Evolutionary conservation across 495 filamentous ascomycete species (phyloP).

Genomic region (Cercophora newfieldiana): DNA sequence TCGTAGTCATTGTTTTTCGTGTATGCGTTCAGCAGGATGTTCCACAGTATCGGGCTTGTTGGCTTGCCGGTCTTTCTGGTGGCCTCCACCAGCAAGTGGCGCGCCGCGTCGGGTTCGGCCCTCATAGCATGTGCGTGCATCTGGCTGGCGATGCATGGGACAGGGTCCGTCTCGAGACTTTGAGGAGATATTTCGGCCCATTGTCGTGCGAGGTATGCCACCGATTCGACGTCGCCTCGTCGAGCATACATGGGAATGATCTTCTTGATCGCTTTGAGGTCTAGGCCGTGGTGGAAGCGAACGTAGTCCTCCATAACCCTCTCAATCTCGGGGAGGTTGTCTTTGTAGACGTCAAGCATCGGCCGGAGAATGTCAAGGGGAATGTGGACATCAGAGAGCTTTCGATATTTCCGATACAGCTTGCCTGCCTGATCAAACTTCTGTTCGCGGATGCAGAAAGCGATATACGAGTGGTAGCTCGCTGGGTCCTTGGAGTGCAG

Average conservation of each 20-base stretch:
- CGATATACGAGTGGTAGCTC: slow-evolving; percentile 36
- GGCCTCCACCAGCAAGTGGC: slow-evolving; percentile 60
- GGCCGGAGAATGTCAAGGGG: slow-evolving; percentile 15
- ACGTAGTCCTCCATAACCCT: slow-evolving; percentile 58
- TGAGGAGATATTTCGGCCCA: slow-evolving; percentile 36
- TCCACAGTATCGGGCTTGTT: slow-evolving; percentile 63
- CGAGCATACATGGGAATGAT: slow-evolving; percentile 54
- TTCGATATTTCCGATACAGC: slow-evolving; percentile 39
- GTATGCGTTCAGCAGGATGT: slow-evolving; percentile 64
- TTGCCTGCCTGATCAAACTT: slow-evolving; percentile 28
- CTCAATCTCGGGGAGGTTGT: slow-evolving; percentile 47
- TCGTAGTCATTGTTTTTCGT: slow-evolving; percentile 54
- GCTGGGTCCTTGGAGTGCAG: slow-evolving; percentile 26
- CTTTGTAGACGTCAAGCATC: slow-evolving; percentile 38
- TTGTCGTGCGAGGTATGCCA: slow-evolving; percentile 59
- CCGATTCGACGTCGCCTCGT: slow-evolving; percentile 51
- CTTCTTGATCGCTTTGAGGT: slow-evolving; percentile 47
- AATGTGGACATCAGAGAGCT: slow-evolving; percentile 25
- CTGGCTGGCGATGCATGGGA: slow-evolving; percentile 42
- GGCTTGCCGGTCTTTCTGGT: slow-evolving; percentile 51
- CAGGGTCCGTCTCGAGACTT: slow-evolving; percentile 41
- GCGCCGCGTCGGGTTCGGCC: slow-evolving; percentile 59
- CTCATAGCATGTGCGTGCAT: slow-evolving; percentile 66
- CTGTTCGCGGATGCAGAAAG: slow-evolving; percentile 13
- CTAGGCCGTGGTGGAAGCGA: slow-evolving; percentile 37